Evolutionary conservation across 179 eudicot species (phyloP).

Genomic region (Camellia oleifera): DNA sequence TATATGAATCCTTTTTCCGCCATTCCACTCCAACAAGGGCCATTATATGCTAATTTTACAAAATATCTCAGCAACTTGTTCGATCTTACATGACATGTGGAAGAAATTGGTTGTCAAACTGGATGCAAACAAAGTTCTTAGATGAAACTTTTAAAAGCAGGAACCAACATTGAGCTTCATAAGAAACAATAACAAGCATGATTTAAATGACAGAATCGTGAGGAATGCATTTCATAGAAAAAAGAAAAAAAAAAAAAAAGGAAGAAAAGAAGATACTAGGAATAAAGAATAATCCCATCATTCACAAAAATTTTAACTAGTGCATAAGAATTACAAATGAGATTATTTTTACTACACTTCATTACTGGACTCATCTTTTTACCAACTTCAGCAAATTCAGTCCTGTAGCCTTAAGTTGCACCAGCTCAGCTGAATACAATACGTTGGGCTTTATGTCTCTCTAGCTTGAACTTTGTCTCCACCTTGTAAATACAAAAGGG

Average conservation of each 20-base stretch:
- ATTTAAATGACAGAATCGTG: not conserved
- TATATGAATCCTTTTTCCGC: not conserved
- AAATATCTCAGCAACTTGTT: not conserved
- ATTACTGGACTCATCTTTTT: no score
- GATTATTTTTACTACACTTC: not conserved
- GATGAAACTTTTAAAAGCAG: not conserved
- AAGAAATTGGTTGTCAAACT: not conserved
- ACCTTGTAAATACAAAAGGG: not conserved
- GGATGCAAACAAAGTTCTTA: not conserved
- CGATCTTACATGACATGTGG: not conserved
- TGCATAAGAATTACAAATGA: not conserved
- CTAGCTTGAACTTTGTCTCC: not conserved
- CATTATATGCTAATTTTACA: no score
- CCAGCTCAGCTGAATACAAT: no score
- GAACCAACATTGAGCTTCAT: not conserved
- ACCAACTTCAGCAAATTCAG: no score
- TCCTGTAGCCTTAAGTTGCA: no score
- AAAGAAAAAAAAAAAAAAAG: not conserved
- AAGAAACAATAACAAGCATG: not conserved
- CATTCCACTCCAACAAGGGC: no score
- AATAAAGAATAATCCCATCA: not conserved
- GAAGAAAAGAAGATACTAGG: not conserved
- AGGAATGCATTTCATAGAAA: not conserved
- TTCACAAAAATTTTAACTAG: not conserved
- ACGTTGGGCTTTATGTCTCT: not conserved